Percentiles rank a stretch among this genome's conserved stretches.
These are phyloP conservation scores for Leptomonas seymouri DNA, from an alignment of 208 protist genomes.

Conservation along the genomic window DNA sequence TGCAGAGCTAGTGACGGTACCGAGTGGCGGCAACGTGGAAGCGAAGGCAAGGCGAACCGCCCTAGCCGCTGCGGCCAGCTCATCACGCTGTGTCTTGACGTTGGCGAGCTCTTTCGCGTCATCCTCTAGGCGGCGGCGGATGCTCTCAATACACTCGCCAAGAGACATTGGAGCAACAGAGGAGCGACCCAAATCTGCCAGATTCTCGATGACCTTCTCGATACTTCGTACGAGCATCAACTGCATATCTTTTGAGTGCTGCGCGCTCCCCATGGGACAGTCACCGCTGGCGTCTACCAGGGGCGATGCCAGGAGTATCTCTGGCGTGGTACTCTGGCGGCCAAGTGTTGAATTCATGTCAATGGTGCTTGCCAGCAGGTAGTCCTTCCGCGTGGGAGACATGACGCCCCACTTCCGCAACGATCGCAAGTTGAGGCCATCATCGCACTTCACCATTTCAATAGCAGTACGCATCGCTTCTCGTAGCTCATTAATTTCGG, in stretches of 20 bases:
- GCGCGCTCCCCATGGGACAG: background rate
- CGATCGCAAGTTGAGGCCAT: conserved; percentile 1
- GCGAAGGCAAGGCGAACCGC: conserved; percentile 6
- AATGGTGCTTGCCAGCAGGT: background rate
- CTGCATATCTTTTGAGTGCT: conserved; percentile 11
- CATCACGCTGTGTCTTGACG: conserved; percentile 24
- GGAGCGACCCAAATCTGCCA: background rate
- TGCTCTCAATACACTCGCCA: background rate
- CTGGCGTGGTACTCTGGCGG: background rate
- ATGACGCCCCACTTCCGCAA: conserved; percentile 9
- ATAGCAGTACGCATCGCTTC: conserved; percentile 21
- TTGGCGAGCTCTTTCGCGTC: conserved; percentile 3
- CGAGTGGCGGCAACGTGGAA: conserved; percentile 8
- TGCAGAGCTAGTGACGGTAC: background rate
- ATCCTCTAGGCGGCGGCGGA: conserved; percentile 8
- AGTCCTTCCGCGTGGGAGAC: background rate
- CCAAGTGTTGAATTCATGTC: background rate
- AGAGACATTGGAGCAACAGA: conserved; percentile 10
- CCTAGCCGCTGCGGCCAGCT: conserved; percentile 13
- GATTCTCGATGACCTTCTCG: background rate
- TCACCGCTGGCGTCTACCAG: background rate
- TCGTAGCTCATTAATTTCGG: conserved; percentile 22
- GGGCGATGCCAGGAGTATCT: background rate
- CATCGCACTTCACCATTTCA: conserved; percentile 12
- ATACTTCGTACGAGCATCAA: conserved; percentile 7